Evolutionary conservation across 495 filamentous ascomycete species (phyloP), one percentile per base, ranked within the genome.

Genomic region (Neurospora hispaniola): DNA sequence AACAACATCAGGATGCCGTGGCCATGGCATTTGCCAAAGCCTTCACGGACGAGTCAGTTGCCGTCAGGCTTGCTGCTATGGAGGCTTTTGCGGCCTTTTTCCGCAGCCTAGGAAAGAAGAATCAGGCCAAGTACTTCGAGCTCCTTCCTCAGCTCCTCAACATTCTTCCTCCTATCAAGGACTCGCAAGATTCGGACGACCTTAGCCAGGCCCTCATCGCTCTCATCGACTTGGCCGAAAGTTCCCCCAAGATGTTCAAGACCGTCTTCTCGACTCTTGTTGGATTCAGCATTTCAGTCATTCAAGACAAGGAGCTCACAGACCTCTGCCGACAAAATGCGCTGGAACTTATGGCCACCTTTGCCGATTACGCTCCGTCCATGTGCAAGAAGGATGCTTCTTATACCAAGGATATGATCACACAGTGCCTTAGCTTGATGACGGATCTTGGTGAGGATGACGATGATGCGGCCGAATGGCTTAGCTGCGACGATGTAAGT

Each of bases 401-500:
- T 18, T 99, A 96, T 81, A 95, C 94, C 9, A 88, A 86, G 70
- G 93, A 97, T 74, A 99, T 99, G 96, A 94, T 99, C 76, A 98
- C 94, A 0, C 96, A 99, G 82, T 99, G 96, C 79, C 84, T 99
- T 75, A 98, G 96, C 75, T 82, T 99, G 77, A 98, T 99, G 96
- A 99, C 96, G n/a, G 96, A 99, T 81, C 90, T 99, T 74, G 96
- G 95, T 43, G 85, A 88, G 70, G 96, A 98, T 74, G 96, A 99
- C 75, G 95, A 99, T 42, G 92, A 98, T 86, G 96, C 95, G 7
- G 84, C 88, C 14, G 96, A 98, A 76, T 99, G 96, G 96, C 92
- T 97, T 75, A 86, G 88, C 6, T 92, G 92, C 40, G 96, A 99
- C 76, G 96, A 99, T 85, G 40, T 41, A 41, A 41, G 40, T 41